Base-by-base conservation (phyloP, 2,329 filamentous ascomycete species). In the Penicillium sp. region DNA sequence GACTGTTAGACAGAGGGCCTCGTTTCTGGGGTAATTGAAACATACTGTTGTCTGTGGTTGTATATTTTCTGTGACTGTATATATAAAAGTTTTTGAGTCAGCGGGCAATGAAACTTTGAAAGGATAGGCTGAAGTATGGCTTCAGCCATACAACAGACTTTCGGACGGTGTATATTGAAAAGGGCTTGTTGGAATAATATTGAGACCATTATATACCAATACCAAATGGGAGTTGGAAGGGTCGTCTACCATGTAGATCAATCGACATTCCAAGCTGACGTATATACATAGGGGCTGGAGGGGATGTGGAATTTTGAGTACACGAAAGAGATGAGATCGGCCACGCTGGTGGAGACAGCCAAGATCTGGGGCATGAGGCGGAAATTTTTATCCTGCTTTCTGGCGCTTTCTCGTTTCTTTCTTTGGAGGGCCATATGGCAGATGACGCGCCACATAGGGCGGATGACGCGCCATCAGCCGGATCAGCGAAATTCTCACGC, bases 401-500 rank as follows among this genome's bases (percentile, higher is more conserved):
- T 40, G 7, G 20, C n/a, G 23, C 4, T 9, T 15, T 40, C n/a
- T 13, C 23, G 7, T 10, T 24, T 23, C 12, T 36, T n/a, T 29
- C 4, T 3, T 20, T 24, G 29, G 23, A 17, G 32, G 10, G 5
- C 46, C 36, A 43, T 46, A 54, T 50, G 51, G 42, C 27, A 27
- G 23, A 37, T 49, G 46, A 49, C 46, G 46, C 49, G 68, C 69
- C 12, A n/a, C 36, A 43, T 46, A 54, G 46, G 51, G 42, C 20
- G 12, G 36, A 26, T 26, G 21, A 40, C 21, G 36, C 21, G 13
- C 3, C 18, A 8, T 17, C 13, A 12, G 24, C 2, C 5, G 23
- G 23, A 40, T 42, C 8, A 18, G 8, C 8, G 17, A 13, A 18
- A n/a, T 15, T 18, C n/a, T 18, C n/a, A 23, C n/a, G 17, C 20